These are phyloP conservation scores for Backusella psychrophila DNA, from an alignment of 192 early-diverging fungal genomes.

Conservation along the genomic window DNA sequence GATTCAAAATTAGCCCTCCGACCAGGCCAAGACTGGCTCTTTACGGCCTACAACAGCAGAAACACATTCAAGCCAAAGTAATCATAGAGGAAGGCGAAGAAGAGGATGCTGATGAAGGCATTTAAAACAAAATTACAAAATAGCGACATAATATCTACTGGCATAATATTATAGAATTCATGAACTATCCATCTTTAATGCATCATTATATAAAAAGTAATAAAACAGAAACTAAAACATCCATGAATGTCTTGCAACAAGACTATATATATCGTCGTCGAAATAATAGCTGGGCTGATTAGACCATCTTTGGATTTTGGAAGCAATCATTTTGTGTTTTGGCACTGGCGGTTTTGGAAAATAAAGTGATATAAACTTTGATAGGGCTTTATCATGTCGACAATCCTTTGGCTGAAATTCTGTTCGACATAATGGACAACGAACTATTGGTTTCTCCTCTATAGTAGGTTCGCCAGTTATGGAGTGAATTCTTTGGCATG, in stretches of 20 bases:
- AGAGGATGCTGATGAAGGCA: not conserved
- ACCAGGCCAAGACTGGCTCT: not conserved
- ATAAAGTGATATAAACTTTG: slow-evolving; percentile 4
- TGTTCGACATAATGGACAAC: slow-evolving; percentile 7
- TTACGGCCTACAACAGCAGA: not conserved
- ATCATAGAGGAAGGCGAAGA: not conserved
- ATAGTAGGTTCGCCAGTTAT: slow-evolving; percentile 1
- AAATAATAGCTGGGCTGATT: not conserved
- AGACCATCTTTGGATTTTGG: slow-evolving; percentile 1
- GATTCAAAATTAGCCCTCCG: not conserved
- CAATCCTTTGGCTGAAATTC: not conserved
- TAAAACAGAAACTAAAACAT: not conserved
- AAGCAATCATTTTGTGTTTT: not conserved
- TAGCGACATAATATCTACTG: not conserved
- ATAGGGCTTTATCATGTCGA: not conserved
- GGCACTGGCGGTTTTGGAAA: not conserved
- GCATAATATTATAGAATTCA: not conserved
- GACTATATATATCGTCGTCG: not conserved
- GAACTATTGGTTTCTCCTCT: not conserved
- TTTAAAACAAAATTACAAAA: not conserved
- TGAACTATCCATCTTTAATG: not conserved
- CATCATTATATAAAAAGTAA: not conserved
- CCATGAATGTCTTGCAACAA: not conserved
- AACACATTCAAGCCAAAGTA: not conserved
- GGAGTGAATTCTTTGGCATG: slow-evolving; percentile 10